Percentiles rank a stretch among this genome's conserved stretches.
phyloP scores from a whole-genome alignment of 2,329 filamentous ascomycete species.

The Ceratocystis lukuohia region DNA sequence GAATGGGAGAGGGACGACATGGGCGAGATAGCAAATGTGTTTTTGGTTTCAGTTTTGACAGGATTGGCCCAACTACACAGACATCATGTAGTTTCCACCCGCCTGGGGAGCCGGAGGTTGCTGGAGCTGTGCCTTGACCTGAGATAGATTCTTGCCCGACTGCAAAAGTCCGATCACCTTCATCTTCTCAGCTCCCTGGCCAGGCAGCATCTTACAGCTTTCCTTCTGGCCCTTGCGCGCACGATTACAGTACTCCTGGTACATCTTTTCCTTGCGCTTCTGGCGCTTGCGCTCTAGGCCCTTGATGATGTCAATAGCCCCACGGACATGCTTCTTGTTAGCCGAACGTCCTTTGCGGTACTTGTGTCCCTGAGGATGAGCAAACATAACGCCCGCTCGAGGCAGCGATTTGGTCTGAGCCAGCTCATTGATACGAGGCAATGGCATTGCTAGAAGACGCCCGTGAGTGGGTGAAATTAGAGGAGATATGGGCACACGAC shows the following conservation, averaged over 20 bases:
- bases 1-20: background rate
- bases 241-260: slow-evolving; percentile 78
- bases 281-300: slow-evolving; percentile 89
- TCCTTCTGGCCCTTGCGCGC: slow-evolving; percentile 53
- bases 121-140: slow-evolving; percentile 18
- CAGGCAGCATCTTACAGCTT: slow-evolving; percentile 57
- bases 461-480: slow-evolving; percentile 50
- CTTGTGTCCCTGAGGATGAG: slow-evolving; percentile 25
- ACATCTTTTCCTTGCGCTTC: slow-evolving; percentile 82
- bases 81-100: slow-evolving; percentile 61
- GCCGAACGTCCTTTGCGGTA: slow-evolving; percentile 32
- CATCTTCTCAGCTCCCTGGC: slow-evolving; percentile 88
- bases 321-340: slow-evolving; percentile 56
- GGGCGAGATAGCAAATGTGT: too few relatives aligned
- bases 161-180: slow-evolving; percentile 65
- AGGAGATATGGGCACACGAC: slow-evolving; percentile 52
- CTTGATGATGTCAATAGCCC: slow-evolving; percentile 96
- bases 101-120: slow-evolving; percentile 8
- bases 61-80: slow-evolving; percentile 37
- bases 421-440: background rate
- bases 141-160: slow-evolving; percentile 58
- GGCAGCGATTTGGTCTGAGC: slow-evolving; percentile 67
- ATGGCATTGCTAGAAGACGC: slow-evolving; percentile 32
- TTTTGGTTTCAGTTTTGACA: too few relatives aligned
- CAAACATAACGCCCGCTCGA: slow-evolving; percentile 59